Conservation (phyloP, 192 early-diverging fungal species). For the Podila minutissima region DNA sequence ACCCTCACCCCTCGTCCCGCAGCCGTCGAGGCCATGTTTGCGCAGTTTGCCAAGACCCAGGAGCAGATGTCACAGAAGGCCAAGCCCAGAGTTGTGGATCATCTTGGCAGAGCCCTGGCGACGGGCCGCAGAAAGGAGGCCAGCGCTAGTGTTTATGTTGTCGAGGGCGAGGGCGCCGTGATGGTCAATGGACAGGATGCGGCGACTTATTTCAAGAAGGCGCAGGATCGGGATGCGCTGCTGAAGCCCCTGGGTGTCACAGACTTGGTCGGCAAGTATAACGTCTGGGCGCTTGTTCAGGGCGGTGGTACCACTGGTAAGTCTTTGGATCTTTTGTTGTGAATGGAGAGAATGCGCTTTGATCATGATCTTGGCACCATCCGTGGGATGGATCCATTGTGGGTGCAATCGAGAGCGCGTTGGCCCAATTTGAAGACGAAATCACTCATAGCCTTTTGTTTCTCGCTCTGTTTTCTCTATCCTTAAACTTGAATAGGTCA, state of each 20-base stretch:
- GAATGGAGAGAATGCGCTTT: too few relatives aligned
- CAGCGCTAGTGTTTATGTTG: conserved; percentile 77
- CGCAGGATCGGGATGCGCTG: conserved; percentile 72
- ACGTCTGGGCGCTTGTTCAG: conserved; percentile 83
- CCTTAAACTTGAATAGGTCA: conserved; percentile 64
- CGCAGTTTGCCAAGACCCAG: conserved; percentile 43
- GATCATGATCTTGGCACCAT: neutral
- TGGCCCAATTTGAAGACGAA: neutral
- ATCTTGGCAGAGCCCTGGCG: conserved; percentile 77
- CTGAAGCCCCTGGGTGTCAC: conserved; percentile 79
- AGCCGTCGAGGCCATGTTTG: conserved; percentile 42
- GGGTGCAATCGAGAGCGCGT: too few relatives aligned
- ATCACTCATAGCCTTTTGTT: neutral
- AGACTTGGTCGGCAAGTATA: conserved; percentile 76
- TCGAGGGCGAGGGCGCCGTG: conserved; percentile 73
- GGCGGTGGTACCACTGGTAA: conserved; percentile 85
- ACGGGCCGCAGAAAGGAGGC: conserved; percentile 86
- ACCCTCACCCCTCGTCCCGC: conserved; percentile 49
- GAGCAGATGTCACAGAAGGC: conserved; percentile 39
- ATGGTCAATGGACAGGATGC: conserved; percentile 84
- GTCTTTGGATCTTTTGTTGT: neutral
- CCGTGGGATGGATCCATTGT: neutral
- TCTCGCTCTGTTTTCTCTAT: neutral
- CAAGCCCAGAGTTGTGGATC: conserved; percentile 65
- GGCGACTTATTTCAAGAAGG: conserved; percentile 77